Conservation (phyloP, 345 rosid genomes). For the Bruguiera sexangula region DNA sequence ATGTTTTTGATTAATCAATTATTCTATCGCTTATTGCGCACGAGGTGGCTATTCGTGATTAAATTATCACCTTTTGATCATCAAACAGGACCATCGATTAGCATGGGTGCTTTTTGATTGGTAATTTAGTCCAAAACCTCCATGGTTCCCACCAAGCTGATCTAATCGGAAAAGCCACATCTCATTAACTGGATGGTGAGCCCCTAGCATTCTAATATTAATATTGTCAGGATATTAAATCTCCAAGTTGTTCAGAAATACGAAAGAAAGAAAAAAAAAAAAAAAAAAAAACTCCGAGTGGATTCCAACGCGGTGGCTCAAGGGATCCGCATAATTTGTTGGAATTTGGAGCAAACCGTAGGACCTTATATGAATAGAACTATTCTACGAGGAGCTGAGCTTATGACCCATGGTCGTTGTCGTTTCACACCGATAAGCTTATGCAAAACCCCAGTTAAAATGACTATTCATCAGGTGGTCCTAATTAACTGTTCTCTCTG, state of each 20-base stretch:
- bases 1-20: slow-evolving; percentile 7
- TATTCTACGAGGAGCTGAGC: not conserved
- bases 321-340: slow-evolving; percentile 29
- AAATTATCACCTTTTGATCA: slow-evolving; percentile 19
- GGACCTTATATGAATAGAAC: not conserved
- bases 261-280: not conserved
- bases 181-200: slow-evolving; percentile 9
- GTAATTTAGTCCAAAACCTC: slow-evolving; percentile 24
- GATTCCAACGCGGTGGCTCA: slow-evolving; percentile 27
- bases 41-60: slow-evolving; percentile 2
- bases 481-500: not conserved
- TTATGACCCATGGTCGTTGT: slow-evolving; percentile 4
- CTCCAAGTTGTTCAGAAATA: too few relatives aligned
- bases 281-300: slow-evolving; percentile 17
- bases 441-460: not conserved
- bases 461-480: not conserved
- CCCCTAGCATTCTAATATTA: not conserved
- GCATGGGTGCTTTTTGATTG: slow-evolving; percentile 7
- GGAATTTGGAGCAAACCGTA: slow-evolving; percentile 7
- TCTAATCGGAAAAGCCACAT: slow-evolving; percentile 33
- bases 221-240: too few relatives aligned
- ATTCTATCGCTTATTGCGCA: slow-evolving; percentile 10
- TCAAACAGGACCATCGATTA: slow-evolving; percentile 22
- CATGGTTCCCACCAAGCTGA: slow-evolving; percentile 30
- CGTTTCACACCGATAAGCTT: not conserved